Base-by-base conservation (phyloP, 1,139 yeast genomes). In the Debaryomycetaceae sp. region DNA sequence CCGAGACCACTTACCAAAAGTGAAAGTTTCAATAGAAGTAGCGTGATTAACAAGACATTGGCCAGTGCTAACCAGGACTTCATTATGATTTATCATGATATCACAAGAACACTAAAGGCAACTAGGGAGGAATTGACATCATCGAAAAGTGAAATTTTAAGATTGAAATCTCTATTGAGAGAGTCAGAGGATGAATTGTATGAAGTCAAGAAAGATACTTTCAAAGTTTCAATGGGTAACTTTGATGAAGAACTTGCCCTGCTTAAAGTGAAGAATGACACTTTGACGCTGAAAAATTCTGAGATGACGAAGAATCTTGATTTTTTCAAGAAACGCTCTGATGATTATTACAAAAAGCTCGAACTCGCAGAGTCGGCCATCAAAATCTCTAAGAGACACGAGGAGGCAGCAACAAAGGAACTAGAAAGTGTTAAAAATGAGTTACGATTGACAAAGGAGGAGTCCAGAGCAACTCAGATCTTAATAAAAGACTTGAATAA, bases 281-380 rank as follows among this genome's bases (percentile, higher is more conserved):
- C 81, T 2, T 62, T 82, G 37, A 63, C 64, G 23, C 58, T 72
- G n/a, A 78, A 78, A 48, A 80, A 78, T 50, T 50, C 55, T 2
- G 88, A 86, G 23, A 63, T 86, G 33, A 61, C 67, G 1, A 75
- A 77, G 39, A 72, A 80, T 36, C 67, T 85, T 37, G 81, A 78
- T 31, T 68, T 87, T 35, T 89, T 86, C 63, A 85, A 82, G 57
- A 67, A 72, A 36, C 76, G 96, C 47, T 82, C 95, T 13, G 93
- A 87, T 40, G 88, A 85, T 52, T 87, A 88, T 57, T 81, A 78
- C 55, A 73, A 75, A 48, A 87, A 87, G 54, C 70, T 90, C 34
- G 96, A 89, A 56, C 76, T 81, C 47, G 93, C 95, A 0, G 97
- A 91, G 57, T 75, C 84, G 41, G 85, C 89, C 2, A 81, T 87